Base-by-base conservation (phyloP, 345 rosid genomes). In the Cardiospermum halicacabum region DNA sequence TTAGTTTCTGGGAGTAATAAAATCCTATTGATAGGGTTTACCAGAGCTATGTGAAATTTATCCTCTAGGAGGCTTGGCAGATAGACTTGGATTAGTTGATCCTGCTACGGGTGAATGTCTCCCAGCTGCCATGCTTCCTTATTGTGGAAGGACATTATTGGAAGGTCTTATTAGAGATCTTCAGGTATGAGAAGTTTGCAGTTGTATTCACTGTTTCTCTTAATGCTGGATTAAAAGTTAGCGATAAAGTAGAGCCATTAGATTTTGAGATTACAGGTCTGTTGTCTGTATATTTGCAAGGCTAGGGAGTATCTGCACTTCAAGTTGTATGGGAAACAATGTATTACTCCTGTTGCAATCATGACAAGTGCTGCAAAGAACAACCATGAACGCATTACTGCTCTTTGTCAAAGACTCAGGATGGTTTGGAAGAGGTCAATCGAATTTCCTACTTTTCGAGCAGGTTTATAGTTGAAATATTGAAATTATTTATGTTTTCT, bases 351-450 rank as follows among this genome's bases (percentile, higher is more conserved):
- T 51, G 85, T 90, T 66, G 97, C 98, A 25, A 88, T 93, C 64
- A 90, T 93, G 97, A 93, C 96, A 28, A 93, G 98, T 79, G 69
- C 97, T 13, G 98, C 98, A 31, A 93, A 88, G 84, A 88, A 86
- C 71, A 90, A 93, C 74, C 97, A 93, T 62, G 75, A 85, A 75
- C 89, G 63, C 59, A 81, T 93, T 59, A 85, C 80, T 62, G 86
- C 82, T 18, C 90, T 89, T 56, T 93, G 97, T 75, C 71, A 78
- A 78, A 81, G 77, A 64, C 88, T 81, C 30, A n/a, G 54, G 79
- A 64, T 93, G 97, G 98, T 93, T 93, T 73, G 97, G 98, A 75
- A 88, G 96, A 75, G 90, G 97, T 72, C 81, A 49, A 76, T 85
- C 92, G 56, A 89, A 75, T 75, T 93, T 93, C 80, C 85, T 66